A percentile compares a stretch with the other conserved stretches of the same genome.
phyloP scores from a whole-genome alignment of 768 basidiomycete genomes.

The Candolleomyces eurysporus region DNA sequence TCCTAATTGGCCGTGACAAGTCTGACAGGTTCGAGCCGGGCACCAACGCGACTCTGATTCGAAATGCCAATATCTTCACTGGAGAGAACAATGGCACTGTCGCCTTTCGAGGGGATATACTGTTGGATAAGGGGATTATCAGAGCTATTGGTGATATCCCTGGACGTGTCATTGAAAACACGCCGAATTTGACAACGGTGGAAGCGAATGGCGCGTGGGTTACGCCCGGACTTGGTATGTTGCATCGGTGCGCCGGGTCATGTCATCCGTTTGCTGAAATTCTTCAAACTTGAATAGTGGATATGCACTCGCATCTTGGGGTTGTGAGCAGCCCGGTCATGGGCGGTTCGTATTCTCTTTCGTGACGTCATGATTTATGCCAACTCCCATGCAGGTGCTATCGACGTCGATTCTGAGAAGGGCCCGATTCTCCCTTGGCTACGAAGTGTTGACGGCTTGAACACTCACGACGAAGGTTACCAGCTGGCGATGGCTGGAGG shows the following conservation, averaged over 20 bases:
- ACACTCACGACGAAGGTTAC: conserved; percentile 81
- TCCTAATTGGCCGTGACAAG: conserved; percentile 34
- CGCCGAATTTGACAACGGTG: conserved; percentile 48
- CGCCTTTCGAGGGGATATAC: conserved; percentile 59
- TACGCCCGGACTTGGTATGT: conserved; percentile 61
- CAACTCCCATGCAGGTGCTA: conserved; percentile 31
- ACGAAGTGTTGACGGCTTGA: conserved; percentile 78
- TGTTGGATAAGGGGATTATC: conserved; percentile 66
- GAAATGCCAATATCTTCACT: conserved; percentile 68
- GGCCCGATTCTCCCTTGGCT: conserved; percentile 77
- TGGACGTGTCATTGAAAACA: conserved; percentile 30
- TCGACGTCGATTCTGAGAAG: conserved; percentile 63
- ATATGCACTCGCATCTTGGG: conserved; percentile 81
- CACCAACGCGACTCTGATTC: conserved; percentile 64
- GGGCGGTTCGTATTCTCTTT: conserved; percentile 31
- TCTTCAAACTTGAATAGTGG: conserved; percentile 37
- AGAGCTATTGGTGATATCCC: conserved; percentile 56
- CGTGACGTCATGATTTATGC: not conserved
- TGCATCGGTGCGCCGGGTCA: conserved; percentile 2
- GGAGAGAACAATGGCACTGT: conserved; percentile 55
- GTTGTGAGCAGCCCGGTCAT: conserved; percentile 61
- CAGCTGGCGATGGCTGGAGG: conserved; percentile 80
- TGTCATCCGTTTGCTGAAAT: conserved; percentile 7
- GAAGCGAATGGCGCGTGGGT: conserved; percentile 68
- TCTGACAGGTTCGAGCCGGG: conserved; percentile 70